A percentile compares a stretch with the other conserved stretches of the same genome.
Evolutionary conservation across 257 asterid species (phyloP).

Genomic region (Penstemon newberryi): DNA sequence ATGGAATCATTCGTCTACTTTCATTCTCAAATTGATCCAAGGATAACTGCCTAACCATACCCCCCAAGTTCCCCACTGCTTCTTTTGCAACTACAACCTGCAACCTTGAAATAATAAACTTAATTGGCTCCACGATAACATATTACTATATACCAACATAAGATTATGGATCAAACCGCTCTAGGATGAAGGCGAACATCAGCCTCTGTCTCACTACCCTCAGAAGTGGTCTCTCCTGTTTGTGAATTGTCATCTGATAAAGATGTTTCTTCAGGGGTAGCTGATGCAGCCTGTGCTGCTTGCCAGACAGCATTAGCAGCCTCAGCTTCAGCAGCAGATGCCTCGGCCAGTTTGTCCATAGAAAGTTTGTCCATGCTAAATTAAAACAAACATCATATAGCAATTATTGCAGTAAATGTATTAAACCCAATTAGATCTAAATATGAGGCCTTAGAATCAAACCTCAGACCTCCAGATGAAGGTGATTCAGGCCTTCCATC

Average conservation of each 20-base stretch:
- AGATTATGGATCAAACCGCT: slow-evolving; percentile 62
- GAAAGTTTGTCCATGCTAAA: slow-evolving; percentile 76
- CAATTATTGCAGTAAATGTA: slow-evolving; percentile 9
- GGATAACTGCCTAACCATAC: slow-evolving; percentile 96
- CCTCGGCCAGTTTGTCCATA: slow-evolving; percentile 86
- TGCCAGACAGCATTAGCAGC: slow-evolving; percentile 96
- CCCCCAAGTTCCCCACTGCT: slow-evolving; percentile 90
- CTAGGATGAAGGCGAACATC: slow-evolving; percentile 96
- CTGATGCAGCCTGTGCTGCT: slow-evolving; percentile 79
- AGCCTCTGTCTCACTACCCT: slow-evolving; percentile 73
- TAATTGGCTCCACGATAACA: slow-evolving; percentile 12
- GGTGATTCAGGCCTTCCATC: slow-evolving; percentile 61
- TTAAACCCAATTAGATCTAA: slow-evolving; percentile 23
- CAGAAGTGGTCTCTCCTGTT: slow-evolving; percentile 69
- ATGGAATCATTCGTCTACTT: slow-evolving; percentile 88
- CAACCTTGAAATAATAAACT: slow-evolving; percentile 27
- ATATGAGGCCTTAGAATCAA: slow-evolving; percentile 26
- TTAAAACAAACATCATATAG: slow-evolving; percentile 18
- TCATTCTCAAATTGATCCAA: slow-evolving; percentile 98
- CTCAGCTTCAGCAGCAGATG: slow-evolving; percentile 99
- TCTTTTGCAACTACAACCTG: slow-evolving; percentile 99
- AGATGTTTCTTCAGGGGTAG: slow-evolving; percentile 66
- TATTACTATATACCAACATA: slow-evolving; percentile 9
- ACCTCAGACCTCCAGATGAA: slow-evolving; percentile 65
- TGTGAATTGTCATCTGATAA: slow-evolving; percentile 72